Conservation (phyloP, 768 basidiomycete species). For the Xerocomellus dryophilus region DNA sequence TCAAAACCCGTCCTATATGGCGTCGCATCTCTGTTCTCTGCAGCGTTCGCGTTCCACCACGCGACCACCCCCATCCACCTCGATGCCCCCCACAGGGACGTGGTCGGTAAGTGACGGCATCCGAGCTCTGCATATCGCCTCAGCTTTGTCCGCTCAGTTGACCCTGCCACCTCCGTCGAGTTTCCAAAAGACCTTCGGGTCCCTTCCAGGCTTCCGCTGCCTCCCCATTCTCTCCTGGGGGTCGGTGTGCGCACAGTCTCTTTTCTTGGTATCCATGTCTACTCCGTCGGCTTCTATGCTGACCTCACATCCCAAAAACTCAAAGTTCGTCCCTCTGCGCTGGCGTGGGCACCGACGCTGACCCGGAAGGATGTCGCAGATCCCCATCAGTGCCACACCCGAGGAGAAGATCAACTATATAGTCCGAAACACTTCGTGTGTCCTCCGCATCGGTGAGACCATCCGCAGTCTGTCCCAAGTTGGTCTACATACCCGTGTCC, state of each 20-base stretch:
- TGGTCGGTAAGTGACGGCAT: conserved; percentile 15
- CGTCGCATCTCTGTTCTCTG: conserved; percentile 33
- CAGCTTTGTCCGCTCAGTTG: conserved; percentile 41
- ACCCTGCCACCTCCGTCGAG: conserved; percentile 68
- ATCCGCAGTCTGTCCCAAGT: not conserved
- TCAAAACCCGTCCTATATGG: conserved; percentile 32
- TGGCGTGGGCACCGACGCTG: not conserved
- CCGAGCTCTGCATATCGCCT: not conserved
- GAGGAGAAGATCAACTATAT: conserved; percentile 73
- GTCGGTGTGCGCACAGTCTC: conserved; percentile 87
- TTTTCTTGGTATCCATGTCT: conserved; percentile 84
- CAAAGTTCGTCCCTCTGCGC: conserved; percentile 38
- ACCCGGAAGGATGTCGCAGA: conserved; percentile 34
- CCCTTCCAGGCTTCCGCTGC: conserved; percentile 59
- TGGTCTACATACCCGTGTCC: not conserved
- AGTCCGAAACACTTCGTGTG: conserved; percentile 62
- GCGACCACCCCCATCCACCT: conserved; percentile 37
- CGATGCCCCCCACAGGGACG: conserved; percentile 38
- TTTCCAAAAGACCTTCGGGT: conserved; percentile 68
- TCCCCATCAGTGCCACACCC: conserved; percentile 51
- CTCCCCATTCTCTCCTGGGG: conserved; percentile 71
- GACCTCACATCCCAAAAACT: conserved; percentile 68
- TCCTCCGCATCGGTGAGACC: conserved; percentile 66
- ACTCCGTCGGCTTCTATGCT: conserved; percentile 87
- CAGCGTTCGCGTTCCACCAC: conserved; percentile 28